Evolutionary conservation across 805 yeast species (phyloP).

Genomic region (Ogataea minuta): DNA sequence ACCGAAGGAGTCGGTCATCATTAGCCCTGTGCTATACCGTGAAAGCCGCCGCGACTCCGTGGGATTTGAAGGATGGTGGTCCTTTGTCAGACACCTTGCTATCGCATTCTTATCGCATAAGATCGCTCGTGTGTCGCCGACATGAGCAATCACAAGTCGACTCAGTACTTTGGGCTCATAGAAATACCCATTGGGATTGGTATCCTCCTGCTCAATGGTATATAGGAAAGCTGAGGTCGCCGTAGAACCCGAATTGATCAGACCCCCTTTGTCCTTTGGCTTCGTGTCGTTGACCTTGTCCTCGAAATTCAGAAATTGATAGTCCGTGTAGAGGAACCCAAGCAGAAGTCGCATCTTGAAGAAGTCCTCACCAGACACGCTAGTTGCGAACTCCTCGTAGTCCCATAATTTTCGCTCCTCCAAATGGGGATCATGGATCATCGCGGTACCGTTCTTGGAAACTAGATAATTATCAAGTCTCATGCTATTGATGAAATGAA

Average conservation of each 20-base stretch:
- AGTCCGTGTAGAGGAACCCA: slow-evolving; percentile 65
- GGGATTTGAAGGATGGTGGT: slow-evolving; percentile 86
- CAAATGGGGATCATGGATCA: slow-evolving; percentile 11
- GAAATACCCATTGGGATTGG: slow-evolving; percentile 39
- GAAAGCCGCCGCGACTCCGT: slow-evolving; percentile 72
- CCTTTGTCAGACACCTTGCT: slow-evolving; percentile 73
- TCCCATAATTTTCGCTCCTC: slow-evolving; percentile 18
- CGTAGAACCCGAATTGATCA: slow-evolving; percentile 36
- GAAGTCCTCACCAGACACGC: slow-evolving; percentile 46
- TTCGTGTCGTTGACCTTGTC: slow-evolving; percentile 20
- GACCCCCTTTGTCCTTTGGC: slow-evolving; percentile 4
- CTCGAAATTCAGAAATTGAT: slow-evolving; percentile 45
- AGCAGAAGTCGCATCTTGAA: slow-evolving; percentile 58
- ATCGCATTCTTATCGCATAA: slow-evolving; percentile 78
- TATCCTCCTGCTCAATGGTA: slow-evolving; percentile 30
- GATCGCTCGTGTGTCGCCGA: slow-evolving; percentile 89
- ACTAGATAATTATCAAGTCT: slow-evolving; percentile 15
- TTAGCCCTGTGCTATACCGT: slow-evolving; percentile 57
- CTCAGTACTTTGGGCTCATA: slow-evolving; percentile 68
- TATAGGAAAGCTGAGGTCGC: slow-evolving; percentile 35
- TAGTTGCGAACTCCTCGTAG: slow-evolving; percentile 16
- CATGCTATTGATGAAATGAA: slow-evolving; percentile 24
- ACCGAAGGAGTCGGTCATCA: slow-evolving; percentile 89
- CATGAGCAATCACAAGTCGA: slow-evolving; percentile 76
- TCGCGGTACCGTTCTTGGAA: slow-evolving; percentile 6